Percentiles rank a stretch among this genome's conserved stretches.
These are phyloP conservation scores for Beta vulgaris DNA, from an alignment of 148 eudicot genomes.

Conservation along the genomic window DNA sequence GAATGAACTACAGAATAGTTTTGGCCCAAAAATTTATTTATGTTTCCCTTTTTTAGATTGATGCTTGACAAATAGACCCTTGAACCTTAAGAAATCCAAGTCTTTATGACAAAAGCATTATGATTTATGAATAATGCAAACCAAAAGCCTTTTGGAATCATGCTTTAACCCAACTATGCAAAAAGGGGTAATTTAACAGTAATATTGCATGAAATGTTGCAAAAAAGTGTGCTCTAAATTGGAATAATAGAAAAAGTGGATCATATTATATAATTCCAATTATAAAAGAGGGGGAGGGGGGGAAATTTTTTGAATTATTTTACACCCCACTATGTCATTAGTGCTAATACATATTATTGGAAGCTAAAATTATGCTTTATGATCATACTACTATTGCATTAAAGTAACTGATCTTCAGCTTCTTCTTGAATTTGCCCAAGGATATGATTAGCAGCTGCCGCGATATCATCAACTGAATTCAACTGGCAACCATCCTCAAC, in stretches of 20 bases:
- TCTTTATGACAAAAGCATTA: neutral
- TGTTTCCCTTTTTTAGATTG: neutral
- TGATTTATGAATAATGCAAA: neutral
- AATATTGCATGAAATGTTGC: neutral
- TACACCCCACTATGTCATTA: neutral
- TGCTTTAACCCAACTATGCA: conserved; percentile 1
- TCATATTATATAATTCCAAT: neutral
- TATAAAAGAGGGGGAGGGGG: neutral
- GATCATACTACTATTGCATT: neutral
- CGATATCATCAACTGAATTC: conserved; percentile 66
- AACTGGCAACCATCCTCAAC: conserved; percentile 69
- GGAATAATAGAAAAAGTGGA: neutral
- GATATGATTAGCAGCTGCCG: conserved; percentile 55
- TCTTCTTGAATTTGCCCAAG: conserved; percentile 54
- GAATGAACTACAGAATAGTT: conserved; percentile 12
- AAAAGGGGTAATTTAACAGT: conserved; percentile 3
- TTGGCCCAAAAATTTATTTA: neutral
- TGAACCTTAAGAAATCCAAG: neutral
- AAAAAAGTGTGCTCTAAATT: neutral
- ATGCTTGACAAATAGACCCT: neutral
- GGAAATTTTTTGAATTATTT: neutral
- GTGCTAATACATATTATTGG: conserved; percentile 14
- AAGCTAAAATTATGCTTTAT: conserved; percentile 7
- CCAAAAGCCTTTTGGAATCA: neutral
- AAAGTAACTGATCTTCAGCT: conserved; percentile 27